These are phyloP conservation scores for Neurospora sp. DNA, from an alignment of 495 filamentous ascomycete genomes.

Conservation along the genomic window DNA sequence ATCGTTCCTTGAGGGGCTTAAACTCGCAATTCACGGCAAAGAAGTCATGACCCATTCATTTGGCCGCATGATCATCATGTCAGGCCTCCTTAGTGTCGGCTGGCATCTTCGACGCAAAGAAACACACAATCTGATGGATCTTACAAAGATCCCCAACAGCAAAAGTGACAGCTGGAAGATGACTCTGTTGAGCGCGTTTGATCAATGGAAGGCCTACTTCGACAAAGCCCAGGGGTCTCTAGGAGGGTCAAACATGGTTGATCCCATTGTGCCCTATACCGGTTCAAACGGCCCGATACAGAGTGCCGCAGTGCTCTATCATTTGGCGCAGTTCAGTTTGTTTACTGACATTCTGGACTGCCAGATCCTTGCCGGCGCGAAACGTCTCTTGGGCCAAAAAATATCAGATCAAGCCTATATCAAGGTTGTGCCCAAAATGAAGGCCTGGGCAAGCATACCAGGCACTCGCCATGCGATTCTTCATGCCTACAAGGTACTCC, in stretches of 20 bases:
- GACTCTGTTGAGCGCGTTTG: conserved; percentile 75
- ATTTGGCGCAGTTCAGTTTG: conserved; percentile 89
- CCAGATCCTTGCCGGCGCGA: conserved; percentile 84
- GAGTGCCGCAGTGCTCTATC: conserved; percentile 77
- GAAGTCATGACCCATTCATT: conserved; percentile 86
- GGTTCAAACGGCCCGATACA: conserved; percentile 71
- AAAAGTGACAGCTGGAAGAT: conserved; percentile 84
- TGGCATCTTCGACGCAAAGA: conserved; percentile 97
- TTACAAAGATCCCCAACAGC: conserved; percentile 57
- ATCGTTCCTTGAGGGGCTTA: conserved; percentile 84
- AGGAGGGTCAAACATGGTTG: conserved; percentile 30
- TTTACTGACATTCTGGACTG: conserved; percentile 92
- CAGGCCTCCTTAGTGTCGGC: conserved; percentile 80
- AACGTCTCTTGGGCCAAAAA: conserved; percentile 71
- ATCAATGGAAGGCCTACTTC: conserved; percentile 89
- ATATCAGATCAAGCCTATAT: conserved; percentile 72
- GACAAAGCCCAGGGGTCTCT: conserved; percentile 54
- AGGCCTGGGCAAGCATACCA: conserved; percentile 70
- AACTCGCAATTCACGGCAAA: conserved; percentile 78
- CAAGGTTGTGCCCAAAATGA: conserved; percentile 72
- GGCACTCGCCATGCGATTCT: conserved; percentile 83
- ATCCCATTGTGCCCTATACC: conserved; percentile 25
- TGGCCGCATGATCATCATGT: conserved; percentile 90
- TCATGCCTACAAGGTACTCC: conserved; percentile 80
- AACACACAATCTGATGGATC: conserved; percentile 74